Evolutionary conservation across 2,329 filamentous ascomycete species (phyloP).

Genomic region (Calonectria pseudoturangicola): DNA sequence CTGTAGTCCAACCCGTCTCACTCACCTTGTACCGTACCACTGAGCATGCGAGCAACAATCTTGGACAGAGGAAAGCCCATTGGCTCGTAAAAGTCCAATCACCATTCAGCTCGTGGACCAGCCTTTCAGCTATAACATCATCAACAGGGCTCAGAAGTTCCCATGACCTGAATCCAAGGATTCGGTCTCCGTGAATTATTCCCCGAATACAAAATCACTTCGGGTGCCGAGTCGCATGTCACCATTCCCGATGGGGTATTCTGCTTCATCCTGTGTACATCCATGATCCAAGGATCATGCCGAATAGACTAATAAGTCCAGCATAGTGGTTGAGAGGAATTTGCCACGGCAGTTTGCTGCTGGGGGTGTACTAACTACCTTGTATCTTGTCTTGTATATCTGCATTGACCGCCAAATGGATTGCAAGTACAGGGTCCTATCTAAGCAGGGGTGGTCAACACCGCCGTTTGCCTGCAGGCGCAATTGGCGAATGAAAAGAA

Average conservation of each 20-base stretch:
- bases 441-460: conserved; percentile 5
- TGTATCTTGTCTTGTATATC: neutral
- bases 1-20: no score
- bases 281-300: conserved; percentile 4
- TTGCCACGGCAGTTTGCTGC: neutral
- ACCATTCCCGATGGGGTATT: conserved; percentile 13
- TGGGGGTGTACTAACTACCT: neutral
- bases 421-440: neutral
- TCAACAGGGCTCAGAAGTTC: neutral
- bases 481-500: conserved; percentile 21
- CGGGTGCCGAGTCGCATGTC: conserved; percentile 18
- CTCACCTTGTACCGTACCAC: neutral
- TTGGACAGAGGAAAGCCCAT: neutral
- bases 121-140: neutral
- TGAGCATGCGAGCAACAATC: neutral
- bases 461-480: conserved; percentile 3
- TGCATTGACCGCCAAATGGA: conserved; percentile 16
- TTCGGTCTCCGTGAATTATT: conserved; percentile 19
- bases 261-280: neutral
- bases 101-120: neutral
- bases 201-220: conserved; percentile 6
- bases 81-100: conserved; percentile 3
- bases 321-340: neutral
- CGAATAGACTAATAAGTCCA: neutral
- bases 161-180: conserved; percentile 12